phyloP scores from a whole-genome alignment of 2,329 filamentous ascomycete species.

The Drechslerella coelobrocha region DNA sequence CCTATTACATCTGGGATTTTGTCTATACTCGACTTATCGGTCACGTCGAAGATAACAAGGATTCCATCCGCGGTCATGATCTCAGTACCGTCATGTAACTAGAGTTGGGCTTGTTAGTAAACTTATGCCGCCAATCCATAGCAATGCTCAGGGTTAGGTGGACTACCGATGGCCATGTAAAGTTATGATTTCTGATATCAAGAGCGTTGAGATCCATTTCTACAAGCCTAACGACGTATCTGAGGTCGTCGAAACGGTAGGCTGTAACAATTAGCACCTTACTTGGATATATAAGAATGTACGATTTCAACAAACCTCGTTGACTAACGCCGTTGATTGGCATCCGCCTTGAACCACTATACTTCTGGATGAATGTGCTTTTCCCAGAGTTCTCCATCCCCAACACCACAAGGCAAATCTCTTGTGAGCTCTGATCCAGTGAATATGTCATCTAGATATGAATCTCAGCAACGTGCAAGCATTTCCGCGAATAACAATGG shows the following conservation, averaged over 20 bases:
- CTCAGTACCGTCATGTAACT: slow-evolving; percentile 48
- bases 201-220: slow-evolving; percentile 72
- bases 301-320: slow-evolving; percentile 24
- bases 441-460: slow-evolving; percentile 45
- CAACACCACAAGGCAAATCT: slow-evolving; percentile 67
- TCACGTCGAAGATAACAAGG: slow-evolving; percentile 86
- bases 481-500: background rate
- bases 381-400: slow-evolving; percentile 72
- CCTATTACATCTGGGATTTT: slow-evolving; percentile 78
- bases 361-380: slow-evolving; percentile 70
- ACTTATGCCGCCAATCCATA: background rate
- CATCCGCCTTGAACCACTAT: slow-evolving; percentile 42
- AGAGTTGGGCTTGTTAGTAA: slow-evolving; percentile 54
- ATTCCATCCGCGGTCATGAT: slow-evolving; percentile 73
- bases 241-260: slow-evolving; percentile 43
- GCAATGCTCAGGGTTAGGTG: slow-evolving; percentile 47
- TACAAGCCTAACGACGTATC: slow-evolving; percentile 64
- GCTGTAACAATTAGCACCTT: slow-evolving; percentile 25
- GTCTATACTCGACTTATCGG: slow-evolving; percentile 75
- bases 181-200: slow-evolving; percentile 66
- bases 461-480: background rate
- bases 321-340: slow-evolving; percentile 49
- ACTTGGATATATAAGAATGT: background rate
- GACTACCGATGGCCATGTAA: slow-evolving; percentile 60
- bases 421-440: slow-evolving; percentile 49